Base-by-base conservation (phyloP, 306 rosid genomes). In the Mimosa bimucronata region DNA sequence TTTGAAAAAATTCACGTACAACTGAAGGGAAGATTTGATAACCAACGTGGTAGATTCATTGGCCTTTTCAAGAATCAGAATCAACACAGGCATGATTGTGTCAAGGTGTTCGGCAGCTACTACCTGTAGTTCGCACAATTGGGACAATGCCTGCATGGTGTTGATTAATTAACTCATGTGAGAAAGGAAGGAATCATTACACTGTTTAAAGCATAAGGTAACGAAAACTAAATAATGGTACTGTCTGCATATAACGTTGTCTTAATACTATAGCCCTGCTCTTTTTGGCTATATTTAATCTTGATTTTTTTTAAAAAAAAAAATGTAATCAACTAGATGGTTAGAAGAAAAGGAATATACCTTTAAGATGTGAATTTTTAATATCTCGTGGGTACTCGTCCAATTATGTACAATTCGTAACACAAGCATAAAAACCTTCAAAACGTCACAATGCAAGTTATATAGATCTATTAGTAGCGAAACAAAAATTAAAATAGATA, bases 81-180 rank as follows among this genome's bases (percentile, higher is more conserved):
- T 48, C 73, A 83, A 46, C 40, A 74, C 46, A 3, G 73, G 77
- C 80, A 58, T 58, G 38, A 68, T 13, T 44, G 2, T 45, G 5
- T 12, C 9, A 9, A 83, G 19, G 50, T 18, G 58, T 0, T 4
- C n/a, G 73, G 7, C 42, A 46, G 48, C 25, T 18, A 23, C 6
- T 46, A 41, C 58, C 34, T 34, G 73, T 44, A 66, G 71, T 68
- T 29, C 41, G 58, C 52, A 79, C 23, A 83, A 48, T 58, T 44
- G 61, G 46, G 29, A 69, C 52, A 79, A 52, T 79, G 83, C 83
- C 86, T 83, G 74, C 80, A 78, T 18, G 50, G 30, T 41, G 41
- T 77, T 37, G 8, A 7, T 55, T n/a, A 52, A 53, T 53, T n/a
- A 19, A 75, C 30, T 34, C 72, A 15, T 57, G 61, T 62, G 10